phyloP scores from a whole-genome alignment of 495 filamentous ascomycete species.

The Aspergillus homomorphus region DNA sequence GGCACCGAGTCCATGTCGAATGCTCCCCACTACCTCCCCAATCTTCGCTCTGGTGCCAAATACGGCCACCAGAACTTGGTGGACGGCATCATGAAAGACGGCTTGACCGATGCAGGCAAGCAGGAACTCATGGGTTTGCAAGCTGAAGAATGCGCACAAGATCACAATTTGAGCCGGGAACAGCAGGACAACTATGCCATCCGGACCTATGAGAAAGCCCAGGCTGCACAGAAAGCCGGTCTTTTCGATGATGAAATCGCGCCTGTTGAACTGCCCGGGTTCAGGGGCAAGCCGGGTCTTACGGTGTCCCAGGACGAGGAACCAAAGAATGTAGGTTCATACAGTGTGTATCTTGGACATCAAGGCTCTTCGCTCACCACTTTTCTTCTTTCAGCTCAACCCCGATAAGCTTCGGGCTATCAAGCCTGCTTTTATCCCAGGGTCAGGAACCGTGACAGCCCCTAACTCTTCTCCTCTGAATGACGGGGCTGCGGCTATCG shows the following conservation, averaged over 20 bases:
- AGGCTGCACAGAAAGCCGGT: conserved; percentile 75
- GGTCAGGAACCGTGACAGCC: conserved; percentile 85
- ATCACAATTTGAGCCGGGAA: conserved; percentile 76
- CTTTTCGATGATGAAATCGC: conserved; percentile 82
- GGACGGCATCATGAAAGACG: conserved; percentile 89
- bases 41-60: conserved; percentile 77
- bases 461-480: conserved; percentile 95
- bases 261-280: conserved; percentile 81
- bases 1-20: conserved; percentile 98
- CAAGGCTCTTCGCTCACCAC: background rate
- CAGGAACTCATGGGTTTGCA: conserved; percentile 92
- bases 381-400: conserved; percentile 61
- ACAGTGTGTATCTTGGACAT: background rate
- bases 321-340: conserved; percentile 71
- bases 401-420: conserved; percentile 81
- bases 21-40: conserved; percentile 91
- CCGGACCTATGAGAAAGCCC: conserved; percentile 83
- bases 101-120: conserved; percentile 82
- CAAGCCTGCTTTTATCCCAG: conserved; percentile 80
- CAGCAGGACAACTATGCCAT: conserved; percentile 93
- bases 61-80: conserved; percentile 84
- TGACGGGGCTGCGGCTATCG: conserved; percentile 86
- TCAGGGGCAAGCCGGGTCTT: conserved; percentile 83
- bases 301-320: conserved; percentile 86
- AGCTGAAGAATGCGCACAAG: conserved; percentile 85